Percentiles rank a stretch among this genome's conserved stretches.
phyloP scores from a whole-genome alignment of 2,329 filamentous ascomycete genomes.

The Blumeria hordei region DNA sequence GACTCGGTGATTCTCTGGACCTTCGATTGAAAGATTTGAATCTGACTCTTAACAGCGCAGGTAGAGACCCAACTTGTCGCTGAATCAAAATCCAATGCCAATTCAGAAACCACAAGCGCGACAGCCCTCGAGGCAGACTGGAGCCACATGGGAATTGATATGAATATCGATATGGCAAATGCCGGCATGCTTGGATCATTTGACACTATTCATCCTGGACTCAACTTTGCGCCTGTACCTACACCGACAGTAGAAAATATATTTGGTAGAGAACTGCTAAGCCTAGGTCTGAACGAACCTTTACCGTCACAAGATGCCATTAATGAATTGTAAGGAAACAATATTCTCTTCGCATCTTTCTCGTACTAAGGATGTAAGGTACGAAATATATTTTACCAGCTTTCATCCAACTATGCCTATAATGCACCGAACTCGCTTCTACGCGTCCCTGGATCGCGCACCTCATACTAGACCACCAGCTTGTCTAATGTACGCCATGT shows the following conservation, averaged over 20 bases:
- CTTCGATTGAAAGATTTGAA: slow-evolving; percentile 5
- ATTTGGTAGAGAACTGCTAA: slow-evolving; percentile 41
- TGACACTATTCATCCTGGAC: slow-evolving; percentile 4
- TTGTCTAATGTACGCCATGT: slow-evolving; percentile 66
- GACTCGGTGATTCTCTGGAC: slow-evolving; percentile 35
- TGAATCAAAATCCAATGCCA: slow-evolving; percentile 6
- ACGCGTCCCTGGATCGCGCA: slow-evolving; percentile 45
- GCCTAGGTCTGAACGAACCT: slow-evolving; percentile 58
- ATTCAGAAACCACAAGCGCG: neutral
- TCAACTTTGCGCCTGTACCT: slow-evolving; percentile 4
- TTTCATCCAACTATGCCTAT: slow-evolving; percentile 52
- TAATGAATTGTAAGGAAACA: slow-evolving; percentile 45
- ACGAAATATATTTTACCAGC: slow-evolving; percentile 51
- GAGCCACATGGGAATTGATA: slow-evolving; percentile 9
- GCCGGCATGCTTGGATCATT: slow-evolving; percentile 7
- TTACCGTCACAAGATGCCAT: slow-evolving; percentile 57
- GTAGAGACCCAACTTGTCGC: slow-evolving; percentile 44
- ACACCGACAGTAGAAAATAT: slow-evolving; percentile 15
- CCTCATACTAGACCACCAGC: slow-evolving; percentile 59
- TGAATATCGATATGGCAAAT: slow-evolving; percentile 8
- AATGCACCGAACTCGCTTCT: slow-evolving; percentile 53
- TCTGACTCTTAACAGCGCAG: slow-evolving; percentile 48
- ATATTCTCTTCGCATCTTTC: neutral
- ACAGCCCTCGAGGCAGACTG: slow-evolving; percentile 6
- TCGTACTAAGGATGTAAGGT: slow-evolving; percentile 20